Evolutionary conservation across 495 filamentous ascomycete genomes (phyloP), one percentile per base, ranked within the genome.

Genomic region (Hypoxylon lienhwacheense): DNA sequence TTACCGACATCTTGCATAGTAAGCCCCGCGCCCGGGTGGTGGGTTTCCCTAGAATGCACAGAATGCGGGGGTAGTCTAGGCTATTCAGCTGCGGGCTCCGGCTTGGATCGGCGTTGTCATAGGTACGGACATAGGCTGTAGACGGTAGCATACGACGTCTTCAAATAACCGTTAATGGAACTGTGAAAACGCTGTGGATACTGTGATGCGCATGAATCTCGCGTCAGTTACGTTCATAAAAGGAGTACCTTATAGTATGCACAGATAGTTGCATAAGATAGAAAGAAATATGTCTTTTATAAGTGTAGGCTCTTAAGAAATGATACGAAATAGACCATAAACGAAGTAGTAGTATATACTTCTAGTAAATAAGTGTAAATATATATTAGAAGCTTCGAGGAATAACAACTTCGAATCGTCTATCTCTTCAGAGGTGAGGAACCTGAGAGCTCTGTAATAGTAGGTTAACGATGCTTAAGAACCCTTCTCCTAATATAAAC

Each of bases 391-490:
- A 7, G 12, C 19, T 12, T 19, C 45, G 12, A 24, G 17, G 43
- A 11, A 20, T n/a, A 47, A 36, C 29, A 12, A 17, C 31, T 47
- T 37, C 24, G 8, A 26, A 5, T 5, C 8, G 8, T 8, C 11
- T 17, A 48, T 46, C 33, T 33, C 10, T 16, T 58, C 61, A 88
- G 29, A 91, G 71, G 77, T 92, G 89, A 54, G 89, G 88, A 47
- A 96, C 89, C 7, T 76, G 72, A 15, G 81, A 77, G 70, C 89
- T 92, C 31, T 95, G 89, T 62, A 99, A 78, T 7, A 86, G 66
- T 50, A 99, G 70, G 63, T 96, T 97, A 22, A 93, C 78, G 62
- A 99, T 96, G 64, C 93, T 97, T 46, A 96, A 67, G 54, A 97
- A 82, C 0, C 95, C 95, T 69, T 99, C 95, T 5, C 95, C 95